Conservation (phyloP, 2,329 filamentous ascomycete genomes). For the Dothidotthia symphoricarpi region DNA sequence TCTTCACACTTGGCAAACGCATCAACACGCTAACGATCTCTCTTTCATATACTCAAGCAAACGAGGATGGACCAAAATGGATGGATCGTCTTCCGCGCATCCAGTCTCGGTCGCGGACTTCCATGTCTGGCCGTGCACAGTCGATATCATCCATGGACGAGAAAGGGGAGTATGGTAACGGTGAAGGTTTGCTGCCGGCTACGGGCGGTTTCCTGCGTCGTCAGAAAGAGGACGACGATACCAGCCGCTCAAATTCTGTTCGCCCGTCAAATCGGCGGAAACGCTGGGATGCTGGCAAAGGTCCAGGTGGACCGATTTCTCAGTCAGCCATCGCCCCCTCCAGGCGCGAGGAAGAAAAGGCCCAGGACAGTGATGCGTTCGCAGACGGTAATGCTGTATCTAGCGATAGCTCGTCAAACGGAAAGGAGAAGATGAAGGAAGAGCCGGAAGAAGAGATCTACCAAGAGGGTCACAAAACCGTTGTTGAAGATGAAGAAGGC, state of each 20-base stretch:
- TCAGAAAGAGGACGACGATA: conserved; percentile 70
- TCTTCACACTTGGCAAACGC: conserved; percentile 94
- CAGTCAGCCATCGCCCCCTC: conserved; percentile 84
- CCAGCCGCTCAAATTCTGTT: conserved; percentile 57
- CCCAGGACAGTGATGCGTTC: conserved; percentile 48
- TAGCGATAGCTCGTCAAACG: conserved; percentile 35
- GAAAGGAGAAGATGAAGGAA: conserved; percentile 34
- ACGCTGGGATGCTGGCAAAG: conserved; percentile 69
- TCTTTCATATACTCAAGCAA: conserved; percentile 90
- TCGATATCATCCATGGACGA: conserved; percentile 58
- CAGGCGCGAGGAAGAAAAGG: conserved; percentile 32
- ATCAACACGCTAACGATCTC: conserved; percentile 96
- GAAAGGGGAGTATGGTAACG: conserved; percentile 52
- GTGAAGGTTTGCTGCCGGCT: conserved; percentile 68
- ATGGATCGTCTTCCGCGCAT: conserved; percentile 86
- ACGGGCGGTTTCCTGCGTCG: conserved; percentile 77
- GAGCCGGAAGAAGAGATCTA: conserved; percentile 63
- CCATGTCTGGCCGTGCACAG: conserved; percentile 67
- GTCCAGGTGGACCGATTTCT: conserved; percentile 79
- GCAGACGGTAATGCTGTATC: conserved; percentile 46
- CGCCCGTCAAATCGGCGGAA: conserved; percentile 58
- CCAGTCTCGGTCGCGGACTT: conserved; percentile 78
- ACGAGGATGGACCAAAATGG: conserved; percentile 87
- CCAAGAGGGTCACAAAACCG: conserved; percentile 73
- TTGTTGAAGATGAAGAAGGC: conserved; percentile 83